These are phyloP conservation scores for Alternaria metachromatica DNA, from an alignment of 2,329 filamentous ascomycete species.

Conservation along the genomic window DNA sequence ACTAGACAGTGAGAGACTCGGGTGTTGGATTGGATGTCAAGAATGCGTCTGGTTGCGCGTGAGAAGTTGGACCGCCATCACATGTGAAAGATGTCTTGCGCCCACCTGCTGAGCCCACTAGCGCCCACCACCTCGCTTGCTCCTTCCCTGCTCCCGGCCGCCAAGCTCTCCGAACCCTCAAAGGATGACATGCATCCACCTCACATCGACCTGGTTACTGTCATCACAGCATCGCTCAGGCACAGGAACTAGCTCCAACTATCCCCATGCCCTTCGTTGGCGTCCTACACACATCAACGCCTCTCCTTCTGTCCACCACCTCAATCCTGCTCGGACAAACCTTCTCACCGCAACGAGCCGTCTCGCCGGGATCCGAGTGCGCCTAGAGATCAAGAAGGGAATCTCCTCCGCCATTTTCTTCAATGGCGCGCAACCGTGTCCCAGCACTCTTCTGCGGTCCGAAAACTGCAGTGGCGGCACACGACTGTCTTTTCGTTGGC, in stretches of 20 bases:
- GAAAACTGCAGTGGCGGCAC: background rate
- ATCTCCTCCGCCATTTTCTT: background rate
- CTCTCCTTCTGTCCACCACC: too few species aligned
- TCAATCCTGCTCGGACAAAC: background rate
- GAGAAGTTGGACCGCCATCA: slow-evolving; percentile 4
- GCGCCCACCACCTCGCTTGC: slow-evolving; percentile 5
- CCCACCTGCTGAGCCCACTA: slow-evolving; percentile 3
- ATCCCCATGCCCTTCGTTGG: background rate
- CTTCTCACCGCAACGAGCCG: background rate
- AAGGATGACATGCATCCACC: background rate
- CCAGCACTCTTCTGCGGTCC: background rate
- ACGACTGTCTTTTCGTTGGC: background rate
- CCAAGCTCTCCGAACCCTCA: background rate
- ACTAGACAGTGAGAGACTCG: background rate
- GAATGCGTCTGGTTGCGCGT: slow-evolving; percentile 4
- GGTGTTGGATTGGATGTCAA: background rate
- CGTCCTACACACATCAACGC: too few species aligned
- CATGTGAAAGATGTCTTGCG: slow-evolving; percentile 1
- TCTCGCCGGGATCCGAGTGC: background rate
- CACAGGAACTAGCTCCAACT: background rate
- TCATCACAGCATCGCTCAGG: background rate
- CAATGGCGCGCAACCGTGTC: background rate
- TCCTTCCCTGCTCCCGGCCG: slow-evolving; percentile 2
- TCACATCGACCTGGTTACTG: background rate
- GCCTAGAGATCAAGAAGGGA: background rate